phyloP scores from a whole-genome alignment of 768 basidiomycete species.

The Tricholoma flavovirens region DNA sequence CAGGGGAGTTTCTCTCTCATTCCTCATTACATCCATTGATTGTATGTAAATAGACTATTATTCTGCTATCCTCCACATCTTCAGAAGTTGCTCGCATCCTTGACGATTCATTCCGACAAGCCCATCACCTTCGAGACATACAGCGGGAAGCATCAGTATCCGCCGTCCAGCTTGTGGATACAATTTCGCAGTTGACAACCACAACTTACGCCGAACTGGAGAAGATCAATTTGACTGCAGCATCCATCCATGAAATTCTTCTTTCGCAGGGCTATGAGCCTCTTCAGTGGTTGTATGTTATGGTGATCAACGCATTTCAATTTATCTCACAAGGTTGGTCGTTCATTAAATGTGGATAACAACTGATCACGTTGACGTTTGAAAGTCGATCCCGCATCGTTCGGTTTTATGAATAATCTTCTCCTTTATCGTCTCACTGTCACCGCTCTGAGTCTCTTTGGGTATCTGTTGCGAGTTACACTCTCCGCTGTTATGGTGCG shows the following conservation, averaged over 20 bases:
- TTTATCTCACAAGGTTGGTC: conserved; percentile 8
- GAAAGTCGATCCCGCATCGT: conserved; percentile 24
- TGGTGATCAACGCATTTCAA: conserved; percentile 5
- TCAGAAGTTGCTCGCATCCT: conserved; percentile 23
- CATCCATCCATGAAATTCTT: conserved; percentile 26
- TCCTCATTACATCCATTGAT: neutral
- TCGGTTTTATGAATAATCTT: conserved; percentile 21
- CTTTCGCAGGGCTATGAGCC: conserved; percentile 2
- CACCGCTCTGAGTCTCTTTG: conserved; percentile 19
- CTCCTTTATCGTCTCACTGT: conserved; percentile 22
- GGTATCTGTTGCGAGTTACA: conserved; percentile 25
- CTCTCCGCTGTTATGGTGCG: conserved; percentile 40
- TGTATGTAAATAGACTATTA: conserved; percentile 14
- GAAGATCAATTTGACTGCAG: conserved; percentile 36
- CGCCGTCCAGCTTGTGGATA: conserved; percentile 28
- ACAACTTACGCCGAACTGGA: conserved; percentile 38
- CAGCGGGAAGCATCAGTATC: conserved; percentile 33
- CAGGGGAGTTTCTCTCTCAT: conserved; percentile 3
- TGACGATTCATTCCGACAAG: conserved; percentile 19
- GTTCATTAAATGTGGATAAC: neutral
- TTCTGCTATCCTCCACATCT: conserved; percentile 16
- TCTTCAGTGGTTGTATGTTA: conserved; percentile 3
- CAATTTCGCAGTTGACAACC: conserved; percentile 31
- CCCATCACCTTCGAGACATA: conserved; percentile 11
- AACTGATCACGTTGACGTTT: conserved; percentile 1